phyloP scores from a whole-genome alignment of 495 filamentous ascomycete species.

The Talaromyces wortmannii region DNA sequence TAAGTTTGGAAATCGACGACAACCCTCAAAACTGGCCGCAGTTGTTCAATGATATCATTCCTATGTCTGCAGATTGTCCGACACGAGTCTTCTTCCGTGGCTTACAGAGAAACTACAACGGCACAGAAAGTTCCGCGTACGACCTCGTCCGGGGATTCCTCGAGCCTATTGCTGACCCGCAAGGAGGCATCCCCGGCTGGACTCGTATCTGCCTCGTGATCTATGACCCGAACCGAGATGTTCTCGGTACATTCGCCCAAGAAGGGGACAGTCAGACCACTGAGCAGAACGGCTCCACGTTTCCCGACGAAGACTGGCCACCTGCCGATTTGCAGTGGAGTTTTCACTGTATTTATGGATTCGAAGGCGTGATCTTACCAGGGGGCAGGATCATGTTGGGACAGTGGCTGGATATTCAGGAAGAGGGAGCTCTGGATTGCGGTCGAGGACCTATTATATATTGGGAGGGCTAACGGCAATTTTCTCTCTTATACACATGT shows the following conservation, averaged over 20 bases:
- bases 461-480: conserved; percentile 28
- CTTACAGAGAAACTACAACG: conserved; percentile 9
- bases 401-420: conserved; percentile 30
- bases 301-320: conserved; percentile 12
- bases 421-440: conserved; percentile 10
- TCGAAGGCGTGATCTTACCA: conserved; percentile 46
- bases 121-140: neutral
- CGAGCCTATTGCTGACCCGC: conserved; percentile 15
- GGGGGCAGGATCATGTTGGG: conserved; percentile 41
- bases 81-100: conserved; percentile 19
- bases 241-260: neutral
- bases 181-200: conserved; percentile 30
- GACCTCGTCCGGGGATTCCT: conserved; percentile 22
- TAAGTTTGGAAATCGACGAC: conserved; percentile 10
- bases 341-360: conserved; percentile 25
- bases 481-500: too few species aligned
- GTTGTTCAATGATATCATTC: conserved; percentile 15
- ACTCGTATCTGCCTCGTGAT: conserved; percentile 34
- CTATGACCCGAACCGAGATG: conserved; percentile 7
- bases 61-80: neutral
- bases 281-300: neutral
- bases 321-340: conserved; percentile 4
- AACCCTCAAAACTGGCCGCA: conserved; percentile 19
- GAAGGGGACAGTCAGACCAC: too few species aligned
- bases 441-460: conserved; percentile 46